Evolutionary conservation across 1,284 basidiomycete species (phyloP).

Genomic region (Ceratobasidium theobromae): DNA sequence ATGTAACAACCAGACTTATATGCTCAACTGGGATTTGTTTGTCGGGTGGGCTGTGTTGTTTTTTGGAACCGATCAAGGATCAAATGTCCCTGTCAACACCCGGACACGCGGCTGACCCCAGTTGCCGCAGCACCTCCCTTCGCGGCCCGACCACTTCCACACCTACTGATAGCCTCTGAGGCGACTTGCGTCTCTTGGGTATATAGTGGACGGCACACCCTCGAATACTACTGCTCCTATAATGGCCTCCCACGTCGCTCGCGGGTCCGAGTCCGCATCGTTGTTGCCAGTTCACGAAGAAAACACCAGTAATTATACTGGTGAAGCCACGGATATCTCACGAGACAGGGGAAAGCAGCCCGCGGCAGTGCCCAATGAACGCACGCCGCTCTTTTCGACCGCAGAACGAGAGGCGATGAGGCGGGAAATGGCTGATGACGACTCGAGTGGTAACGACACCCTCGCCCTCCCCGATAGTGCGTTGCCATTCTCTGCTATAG

Average conservation of each 20-base stretch:
- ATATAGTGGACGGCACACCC: neutral
- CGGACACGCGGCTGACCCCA: too few species aligned
- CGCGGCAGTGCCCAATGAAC: neutral
- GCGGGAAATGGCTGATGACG: slow-evolving; percentile 5
- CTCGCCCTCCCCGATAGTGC: slow-evolving; percentile 23
- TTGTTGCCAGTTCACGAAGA: slow-evolving; percentile 29
- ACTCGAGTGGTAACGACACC: slow-evolving; percentile 13
- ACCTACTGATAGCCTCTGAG: too few species aligned
- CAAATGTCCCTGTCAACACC: neutral
- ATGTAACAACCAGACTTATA: too few species aligned
- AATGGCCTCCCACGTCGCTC: slow-evolving; percentile 14
- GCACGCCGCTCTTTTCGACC: slow-evolving; percentile 6
- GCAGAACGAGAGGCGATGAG: neutral
- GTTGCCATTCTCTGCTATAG: neutral
- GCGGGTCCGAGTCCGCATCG: slow-evolving; percentile 14
- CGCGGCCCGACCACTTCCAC: too few species aligned
- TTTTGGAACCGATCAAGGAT: neutral
- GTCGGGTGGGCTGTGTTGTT: too few species aligned
- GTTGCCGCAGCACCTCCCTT: too few species aligned
- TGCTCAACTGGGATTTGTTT: too few species aligned
- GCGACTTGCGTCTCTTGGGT: neutral
- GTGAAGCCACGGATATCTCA: neutral
- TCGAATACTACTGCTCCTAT: neutral
- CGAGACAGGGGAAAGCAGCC: slow-evolving; percentile 9
- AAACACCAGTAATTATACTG: neutral